Percentiles rank a stretch among this genome's conserved stretches.
Evolutionary conservation across 768 basidiomycete species (phyloP).

Genomic region (Filobasidium floriforme): DNA sequence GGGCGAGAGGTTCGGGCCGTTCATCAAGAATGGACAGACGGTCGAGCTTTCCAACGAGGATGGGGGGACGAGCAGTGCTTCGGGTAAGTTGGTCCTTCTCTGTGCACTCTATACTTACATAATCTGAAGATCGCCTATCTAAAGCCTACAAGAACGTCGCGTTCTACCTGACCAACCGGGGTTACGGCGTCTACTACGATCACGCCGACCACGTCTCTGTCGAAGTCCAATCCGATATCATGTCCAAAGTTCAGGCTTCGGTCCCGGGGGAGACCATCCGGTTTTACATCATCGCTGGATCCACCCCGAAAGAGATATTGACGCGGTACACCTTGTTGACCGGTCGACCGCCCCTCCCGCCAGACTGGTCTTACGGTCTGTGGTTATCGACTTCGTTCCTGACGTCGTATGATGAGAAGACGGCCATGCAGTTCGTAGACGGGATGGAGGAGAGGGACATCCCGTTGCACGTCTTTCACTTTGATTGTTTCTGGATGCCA

Average conservation of each 20-base stretch:
- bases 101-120: neutral
- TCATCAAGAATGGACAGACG: conserved; percentile 22
- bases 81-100: conserved; percentile 5
- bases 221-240: conserved; percentile 20
- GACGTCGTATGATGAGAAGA: conserved; percentile 19
- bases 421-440: conserved; percentile 13
- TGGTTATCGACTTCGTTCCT: conserved; percentile 23
- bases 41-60: conserved; percentile 21
- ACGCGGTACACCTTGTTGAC: conserved; percentile 22
- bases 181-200: conserved; percentile 22
- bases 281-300: conserved; percentile 19
- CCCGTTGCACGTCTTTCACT: conserved; percentile 22
- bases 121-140: neutral
- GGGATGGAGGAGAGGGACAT: conserved; percentile 14
- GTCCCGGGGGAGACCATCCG: conserved; percentile 17
- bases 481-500: conserved; percentile 23
- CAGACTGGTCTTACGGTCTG: conserved; percentile 22
- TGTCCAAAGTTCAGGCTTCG: conserved; percentile 23
- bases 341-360: conserved; percentile 19
- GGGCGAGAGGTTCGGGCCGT: conserved; percentile 22
- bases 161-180: conserved; percentile 20
- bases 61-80: conserved; percentile 16
- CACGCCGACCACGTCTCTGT: conserved; percentile 21
- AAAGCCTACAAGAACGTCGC: conserved; percentile 22
- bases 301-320: conserved; percentile 15